Percentiles rank a stretch among this genome's conserved stretches.
These are phyloP conservation scores for Cephalotrichum gorgonifer DNA, from an alignment of 2,329 filamentous ascomycete species.

Conservation along the genomic window DNA sequence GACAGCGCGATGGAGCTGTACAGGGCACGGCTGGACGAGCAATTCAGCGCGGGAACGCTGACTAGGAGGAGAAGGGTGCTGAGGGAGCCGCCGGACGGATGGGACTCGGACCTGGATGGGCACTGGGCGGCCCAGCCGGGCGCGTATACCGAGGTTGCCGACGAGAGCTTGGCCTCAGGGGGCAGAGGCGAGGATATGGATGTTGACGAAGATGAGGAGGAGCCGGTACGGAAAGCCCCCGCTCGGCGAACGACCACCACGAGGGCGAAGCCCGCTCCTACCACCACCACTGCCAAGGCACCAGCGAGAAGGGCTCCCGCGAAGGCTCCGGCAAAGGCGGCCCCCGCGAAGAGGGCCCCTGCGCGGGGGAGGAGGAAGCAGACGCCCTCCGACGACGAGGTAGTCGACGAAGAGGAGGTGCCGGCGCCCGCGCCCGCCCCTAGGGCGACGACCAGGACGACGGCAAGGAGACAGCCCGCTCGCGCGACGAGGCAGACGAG, in stretches of 20 bases:
- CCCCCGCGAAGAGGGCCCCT: conserved; percentile 21
- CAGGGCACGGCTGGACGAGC: conserved; percentile 57
- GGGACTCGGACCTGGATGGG: conserved; percentile 87
- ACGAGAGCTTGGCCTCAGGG: neutral
- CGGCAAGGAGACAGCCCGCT: conserved; percentile 21
- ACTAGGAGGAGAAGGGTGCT: conserved; percentile 36
- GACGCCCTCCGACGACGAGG: conserved; percentile 29
- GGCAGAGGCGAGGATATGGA: conserved; percentile 31
- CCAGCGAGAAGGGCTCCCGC: neutral
- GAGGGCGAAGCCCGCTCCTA: too few relatives aligned
- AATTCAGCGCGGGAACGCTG: conserved; percentile 55
- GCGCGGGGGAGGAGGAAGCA: conserved; percentile 31
- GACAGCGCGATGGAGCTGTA: conserved; percentile 65
- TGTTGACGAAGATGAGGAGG: conserved; percentile 38
- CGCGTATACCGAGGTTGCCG: conserved; percentile 23
- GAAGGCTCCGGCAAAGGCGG: conserved; percentile 31
- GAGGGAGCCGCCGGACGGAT: conserved; percentile 67
- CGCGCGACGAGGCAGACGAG: conserved; percentile 33
- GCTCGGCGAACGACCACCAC: conserved; percentile 18
- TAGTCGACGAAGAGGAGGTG: conserved; percentile 37
- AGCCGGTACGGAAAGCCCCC: too few relatives aligned
- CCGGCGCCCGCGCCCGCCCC: conserved; percentile 20
- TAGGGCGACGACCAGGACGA: conserved; percentile 12
- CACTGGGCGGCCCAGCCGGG: conserved; percentile 73
- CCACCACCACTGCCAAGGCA: too few relatives aligned